Base-by-base conservation (phyloP, 169 alveolate species). In the Plasmodium yoelii region DNA sequence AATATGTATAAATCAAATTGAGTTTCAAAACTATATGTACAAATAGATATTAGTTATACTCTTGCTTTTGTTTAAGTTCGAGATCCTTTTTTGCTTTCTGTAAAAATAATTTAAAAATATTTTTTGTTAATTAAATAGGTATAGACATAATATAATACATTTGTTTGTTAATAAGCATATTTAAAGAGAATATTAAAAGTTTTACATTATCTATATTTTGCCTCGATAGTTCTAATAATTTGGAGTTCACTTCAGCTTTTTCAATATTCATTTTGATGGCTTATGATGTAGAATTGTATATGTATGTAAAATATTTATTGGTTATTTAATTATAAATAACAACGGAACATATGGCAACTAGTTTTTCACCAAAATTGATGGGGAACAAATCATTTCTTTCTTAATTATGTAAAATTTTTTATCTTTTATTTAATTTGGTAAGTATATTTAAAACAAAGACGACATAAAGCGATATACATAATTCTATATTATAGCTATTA, bases 141-240 rank as follows among this genome's bases (percentile, higher is more conserved):
- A 7, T 51, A 15, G 59, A 15, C 59, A 51, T 51, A 51, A 3
- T 0, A 15, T 51, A 15, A 51, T 6, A 15, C 59, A 51, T 10
- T 1, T 51, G 22, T 3, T 3, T 12, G 59, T 51, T 51, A 12
- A 15, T 15, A 13, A 13, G n/a, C 0, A 51, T 51, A 5, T 2
- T 12, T 15, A 24, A 22, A 12, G 24, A 34, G 42, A 34, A 34
- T 34, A 34, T 34, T 1, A 34, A 34, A 34, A 34, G 42, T 34
- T 34, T 68, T 82, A 82, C 90, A 82, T 82, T 55, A 67, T 82
- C 86, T 49, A 82, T 24, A 61, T 57, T 82, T 51, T 72, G 75
- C 90, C 56, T 82, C 12, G 90, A 82, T 19, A 68, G 71, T 28
- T 82, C 90, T 19, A 82, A 42, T 56, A 61, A 59, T 51, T 72